phyloP scores from a whole-genome alignment of 2,329 filamentous ascomycete genomes.

The Rutstroemia sp. region DNA sequence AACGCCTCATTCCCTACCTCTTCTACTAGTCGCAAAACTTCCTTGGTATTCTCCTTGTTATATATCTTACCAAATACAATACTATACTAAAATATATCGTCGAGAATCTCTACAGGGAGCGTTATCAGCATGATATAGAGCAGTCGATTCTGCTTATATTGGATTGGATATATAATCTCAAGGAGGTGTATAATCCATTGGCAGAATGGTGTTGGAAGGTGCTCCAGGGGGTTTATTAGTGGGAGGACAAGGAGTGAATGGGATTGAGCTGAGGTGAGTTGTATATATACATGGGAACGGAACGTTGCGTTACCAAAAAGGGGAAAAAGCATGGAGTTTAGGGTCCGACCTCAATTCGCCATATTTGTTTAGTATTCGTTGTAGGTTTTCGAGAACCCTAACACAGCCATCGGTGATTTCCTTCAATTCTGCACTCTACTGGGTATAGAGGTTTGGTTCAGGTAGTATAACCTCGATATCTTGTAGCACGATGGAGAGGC shows the following conservation, averaged over 20 bases:
- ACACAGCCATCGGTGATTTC: too few species aligned
- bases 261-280: too few species aligned
- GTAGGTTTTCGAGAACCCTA: too few species aligned
- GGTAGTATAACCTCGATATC: too few species aligned
- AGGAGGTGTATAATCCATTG: constrained; percentile 41
- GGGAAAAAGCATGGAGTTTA: background rate
- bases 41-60: constrained; percentile 49
- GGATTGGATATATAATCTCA: constrained; percentile 53
- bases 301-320: too few species aligned
- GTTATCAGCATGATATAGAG: constrained; percentile 44
- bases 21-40: constrained; percentile 59
- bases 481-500: too few species aligned
- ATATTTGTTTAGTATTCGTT: too few species aligned
- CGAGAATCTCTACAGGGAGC: constrained; percentile 38
- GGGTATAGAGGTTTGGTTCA: too few species aligned
- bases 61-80: constrained; percentile 47
- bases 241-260: background rate
- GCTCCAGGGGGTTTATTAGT: constrained; percentile 21
- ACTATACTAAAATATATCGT: constrained; percentile 43
- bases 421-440: too few species aligned
- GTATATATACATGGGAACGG: too few species aligned
- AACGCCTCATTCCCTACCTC: constrained; percentile 49
- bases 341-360: too few species aligned
- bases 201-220: constrained; percentile 40
- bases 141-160: constrained; percentile 46